These are phyloP conservation scores for Pichia thaimueangensis DNA, from an alignment of 805 yeast genomes.

Conservation along the genomic window DNA sequence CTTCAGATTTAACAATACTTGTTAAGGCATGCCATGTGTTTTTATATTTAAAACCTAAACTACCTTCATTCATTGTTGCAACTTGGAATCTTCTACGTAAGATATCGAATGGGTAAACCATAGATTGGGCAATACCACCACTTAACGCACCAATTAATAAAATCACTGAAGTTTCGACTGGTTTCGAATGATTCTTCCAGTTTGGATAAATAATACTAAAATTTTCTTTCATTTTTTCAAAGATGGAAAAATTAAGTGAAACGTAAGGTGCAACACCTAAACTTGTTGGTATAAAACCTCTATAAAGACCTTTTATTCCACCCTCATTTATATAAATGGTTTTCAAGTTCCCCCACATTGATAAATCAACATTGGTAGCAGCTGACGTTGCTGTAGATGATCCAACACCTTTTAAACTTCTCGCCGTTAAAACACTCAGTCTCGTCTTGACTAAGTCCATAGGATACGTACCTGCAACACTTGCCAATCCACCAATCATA, in stretches of 20 bases:
- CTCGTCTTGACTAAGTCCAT: constrained; percentile 88
- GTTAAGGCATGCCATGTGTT: constrained; percentile 68
- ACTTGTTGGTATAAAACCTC: constrained; percentile 87
- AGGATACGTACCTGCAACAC: constrained; percentile 85
- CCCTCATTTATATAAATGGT: constrained; percentile 74
- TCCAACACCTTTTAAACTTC: constrained; percentile 38
- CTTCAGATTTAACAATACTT: constrained; percentile 68
- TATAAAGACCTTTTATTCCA: constrained; percentile 67
- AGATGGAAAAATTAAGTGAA: constrained; percentile 84
- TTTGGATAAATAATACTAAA: constrained; percentile 13
- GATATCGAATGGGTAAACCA: constrained; percentile 88
- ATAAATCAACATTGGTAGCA: constrained; percentile 56
- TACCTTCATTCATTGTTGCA: constrained; percentile 68
- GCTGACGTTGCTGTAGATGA: neutral
- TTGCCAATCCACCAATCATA: constrained; percentile 69
- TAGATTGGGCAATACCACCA: constrained; percentile 84
- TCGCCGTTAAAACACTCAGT: constrained; percentile 82
- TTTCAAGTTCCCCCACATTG: constrained; percentile 51
- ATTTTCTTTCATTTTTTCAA: constrained; percentile 67
- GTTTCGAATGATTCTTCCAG: constrained; percentile 28
- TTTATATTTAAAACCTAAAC: constrained; percentile 76
- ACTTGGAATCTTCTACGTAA: constrained; percentile 89
- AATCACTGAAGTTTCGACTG: constrained; percentile 34
- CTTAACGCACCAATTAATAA: constrained; percentile 76
- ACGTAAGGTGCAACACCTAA: constrained; percentile 95